Evolutionary conservation across 2,329 filamentous ascomycete genomes (phyloP).

Genomic region (Xylariaceae sp.): DNA sequence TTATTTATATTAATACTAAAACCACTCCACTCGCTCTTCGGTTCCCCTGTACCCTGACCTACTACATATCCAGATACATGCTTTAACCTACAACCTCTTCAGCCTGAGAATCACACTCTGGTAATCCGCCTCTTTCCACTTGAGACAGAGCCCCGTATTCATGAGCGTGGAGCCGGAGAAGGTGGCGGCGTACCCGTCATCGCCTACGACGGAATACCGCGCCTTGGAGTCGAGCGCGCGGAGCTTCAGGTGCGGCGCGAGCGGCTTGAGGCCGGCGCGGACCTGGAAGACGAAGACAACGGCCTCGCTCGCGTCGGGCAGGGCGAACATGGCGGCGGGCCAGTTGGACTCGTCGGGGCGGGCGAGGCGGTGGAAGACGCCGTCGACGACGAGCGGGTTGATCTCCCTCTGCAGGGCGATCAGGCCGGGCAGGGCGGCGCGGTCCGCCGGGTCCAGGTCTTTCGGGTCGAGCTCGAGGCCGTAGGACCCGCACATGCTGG

Average conservation of each 20-base stretch:
- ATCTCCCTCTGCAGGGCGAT: constrained; percentile 50
- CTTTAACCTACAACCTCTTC: constrained; percentile 35
- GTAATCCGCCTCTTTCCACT: constrained; percentile 45
- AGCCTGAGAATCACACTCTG: constrained; percentile 53
- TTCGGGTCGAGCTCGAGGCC: constrained; percentile 58
- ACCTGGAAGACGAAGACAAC: constrained; percentile 59
- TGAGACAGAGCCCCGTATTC: constrained; percentile 52
- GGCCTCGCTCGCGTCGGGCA: constrained; percentile 42
- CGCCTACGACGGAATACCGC: constrained; percentile 47
- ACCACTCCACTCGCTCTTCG: too few species aligned
- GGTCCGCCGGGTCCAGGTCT: constrained; percentile 46
- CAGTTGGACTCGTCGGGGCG: constrained; percentile 55
- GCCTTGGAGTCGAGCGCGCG: constrained; percentile 52
- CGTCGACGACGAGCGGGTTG: constrained; percentile 53
- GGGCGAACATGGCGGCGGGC: constrained; percentile 56
- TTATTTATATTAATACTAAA: too few species aligned
- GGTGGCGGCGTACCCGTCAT: constrained; percentile 34
- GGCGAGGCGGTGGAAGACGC: constrained; percentile 54
- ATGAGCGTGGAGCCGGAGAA: constrained; percentile 56
- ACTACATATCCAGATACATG: too few species aligned
- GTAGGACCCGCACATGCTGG: constrained; percentile 64
- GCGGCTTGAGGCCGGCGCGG: constrained; percentile 45
- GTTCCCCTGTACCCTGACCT: too few species aligned
- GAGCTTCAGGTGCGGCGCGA: constrained; percentile 46
- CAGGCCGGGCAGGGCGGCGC: constrained; percentile 45